Evolutionary conservation across 495 filamentous ascomycete genomes (phyloP).

Genomic region (Oidiodendron maius): DNA sequence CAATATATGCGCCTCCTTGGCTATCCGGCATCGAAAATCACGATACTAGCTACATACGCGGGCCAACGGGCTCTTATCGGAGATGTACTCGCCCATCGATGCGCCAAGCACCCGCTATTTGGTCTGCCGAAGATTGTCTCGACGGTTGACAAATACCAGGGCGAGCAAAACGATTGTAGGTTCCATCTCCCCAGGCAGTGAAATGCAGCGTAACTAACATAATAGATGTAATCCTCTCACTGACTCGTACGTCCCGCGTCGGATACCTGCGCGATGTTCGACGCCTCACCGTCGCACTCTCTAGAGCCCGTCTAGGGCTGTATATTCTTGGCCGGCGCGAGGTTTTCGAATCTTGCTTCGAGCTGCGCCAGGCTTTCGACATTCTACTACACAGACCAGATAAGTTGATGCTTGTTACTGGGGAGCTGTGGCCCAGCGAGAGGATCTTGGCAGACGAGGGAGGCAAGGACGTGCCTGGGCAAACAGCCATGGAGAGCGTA

Average conservation of each 20-base stretch:
- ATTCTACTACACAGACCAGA: constrained; percentile 64
- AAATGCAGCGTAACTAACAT: constrained; percentile 19
- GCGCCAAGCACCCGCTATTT: constrained; percentile 76
- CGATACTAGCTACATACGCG: constrained; percentile 88
- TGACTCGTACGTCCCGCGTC: constrained; percentile 82
- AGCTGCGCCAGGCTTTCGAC: constrained; percentile 81
- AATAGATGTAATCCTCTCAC: constrained; percentile 83
- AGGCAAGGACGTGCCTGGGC: constrained; percentile 35
- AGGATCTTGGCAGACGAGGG: constrained; percentile 53
- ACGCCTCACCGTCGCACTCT: constrained; percentile 93
- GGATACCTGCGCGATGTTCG: constrained; percentile 93
- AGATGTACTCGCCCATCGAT: constrained; percentile 84
- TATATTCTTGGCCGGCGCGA: constrained; percentile 89
- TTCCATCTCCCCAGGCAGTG: constrained; percentile 14
- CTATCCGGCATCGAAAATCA: constrained; percentile 88
- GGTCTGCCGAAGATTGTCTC: constrained; percentile 85
- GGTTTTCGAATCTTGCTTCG: constrained; percentile 84
- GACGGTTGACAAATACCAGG: constrained; percentile 98
- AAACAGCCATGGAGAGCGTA: constrained; percentile 74
- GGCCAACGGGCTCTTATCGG: constrained; percentile 88
- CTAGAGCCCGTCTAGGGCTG: constrained; percentile 83
- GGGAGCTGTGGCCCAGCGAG: constrained; percentile 77
- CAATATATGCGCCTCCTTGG: constrained; percentile 97
- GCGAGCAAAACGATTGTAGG: constrained; percentile 98
- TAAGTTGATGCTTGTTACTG: constrained; percentile 72